Evolutionary conservation across 164 flowering plant genomes (phyloP).

Genomic region (Tetrastigma voinierianum): DNA sequence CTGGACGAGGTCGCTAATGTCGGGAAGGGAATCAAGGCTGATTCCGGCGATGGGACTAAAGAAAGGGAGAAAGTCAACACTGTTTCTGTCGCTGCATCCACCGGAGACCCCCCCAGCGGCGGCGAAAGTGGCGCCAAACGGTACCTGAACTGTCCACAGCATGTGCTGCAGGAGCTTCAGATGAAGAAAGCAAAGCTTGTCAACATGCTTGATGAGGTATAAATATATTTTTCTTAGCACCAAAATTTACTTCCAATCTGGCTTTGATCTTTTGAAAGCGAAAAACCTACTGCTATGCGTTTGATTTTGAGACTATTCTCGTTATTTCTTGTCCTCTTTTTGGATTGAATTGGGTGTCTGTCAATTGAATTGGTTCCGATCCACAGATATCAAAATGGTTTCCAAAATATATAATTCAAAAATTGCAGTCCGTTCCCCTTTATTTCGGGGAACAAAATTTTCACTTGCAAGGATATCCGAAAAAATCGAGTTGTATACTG

Average conservation of each 20-base stretch:
- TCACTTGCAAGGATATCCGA: no score
- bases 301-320: no score
- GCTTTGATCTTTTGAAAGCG: neutral
- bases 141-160: conserved; percentile 61
- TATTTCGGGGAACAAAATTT: no score
- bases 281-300: no score
- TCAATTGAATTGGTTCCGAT: no score
- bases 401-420: no score
- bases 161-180: conserved; percentile 79
- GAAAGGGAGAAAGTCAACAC: conserved; percentile 25
- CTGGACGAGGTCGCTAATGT: conserved; percentile 88
- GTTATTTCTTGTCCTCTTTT: no score
- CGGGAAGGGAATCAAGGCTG: conserved; percentile 37
- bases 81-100: conserved; percentile 18
- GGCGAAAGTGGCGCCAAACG: conserved; percentile 30
- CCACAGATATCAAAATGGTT: no score
- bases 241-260: neutral
- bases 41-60: conserved; percentile 14
- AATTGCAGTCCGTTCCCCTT: no score
- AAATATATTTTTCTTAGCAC: neutral
- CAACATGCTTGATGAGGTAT: conserved; percentile 89
- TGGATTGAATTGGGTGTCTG: no score
- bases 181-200: conserved; percentile 92
- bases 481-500: no score
- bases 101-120: conserved; percentile 30